Base-by-base conservation (phyloP, 352 stramenopile species). In the Globisporangium ultimum region DNA sequence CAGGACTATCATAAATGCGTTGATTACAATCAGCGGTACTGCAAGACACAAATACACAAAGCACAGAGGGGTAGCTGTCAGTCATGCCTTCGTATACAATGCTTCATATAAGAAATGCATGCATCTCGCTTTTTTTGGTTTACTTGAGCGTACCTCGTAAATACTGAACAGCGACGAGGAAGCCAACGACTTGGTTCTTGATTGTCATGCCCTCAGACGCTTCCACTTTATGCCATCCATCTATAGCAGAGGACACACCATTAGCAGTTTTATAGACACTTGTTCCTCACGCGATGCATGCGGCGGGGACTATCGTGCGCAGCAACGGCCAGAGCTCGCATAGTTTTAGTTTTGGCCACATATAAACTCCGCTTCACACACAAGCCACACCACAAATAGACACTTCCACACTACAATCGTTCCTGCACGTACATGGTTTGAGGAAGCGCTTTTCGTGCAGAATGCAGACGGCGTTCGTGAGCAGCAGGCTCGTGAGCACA, bases 381-480 rank as follows among this genome's bases (percentile, higher is more conserved):
- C 24, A 28, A 2, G 24, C 24, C 24, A 28, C 24, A 28, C 5
- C 24, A 28, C 24, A 28, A 5, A 28, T 5, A 28, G 24, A 28
- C 24, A 5, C 24, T 5, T 28, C 24, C 24, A 28, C 24, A 28
- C 24, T 5, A 28, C 24, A 2, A 28, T 28, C 24, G 5, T 5
- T 28, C 24, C 2, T 28, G 24, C 24, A 84, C 78, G 60, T 80
- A 93, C 86, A 87, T 53, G 78, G 74, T 47, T 84, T 81, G 51
- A 95, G 72, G 66, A 95, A 95, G 50, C 87, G 79, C 76, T 93
- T 93, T 60, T 95, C 87, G 58, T 95, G 81, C 52, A 95, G 72
- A 57, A 95, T 92, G 61, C 84, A 90, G 54, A 95, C 77, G 34
- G 83, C 83, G 67, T 95, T 95, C 8, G 85, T 89, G 52, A 93